Evolutionary conservation across 352 stramenopile genomes (phyloP), one percentile per base, ranked within the genome.

Genomic region (Blastocystis sp.): DNA sequence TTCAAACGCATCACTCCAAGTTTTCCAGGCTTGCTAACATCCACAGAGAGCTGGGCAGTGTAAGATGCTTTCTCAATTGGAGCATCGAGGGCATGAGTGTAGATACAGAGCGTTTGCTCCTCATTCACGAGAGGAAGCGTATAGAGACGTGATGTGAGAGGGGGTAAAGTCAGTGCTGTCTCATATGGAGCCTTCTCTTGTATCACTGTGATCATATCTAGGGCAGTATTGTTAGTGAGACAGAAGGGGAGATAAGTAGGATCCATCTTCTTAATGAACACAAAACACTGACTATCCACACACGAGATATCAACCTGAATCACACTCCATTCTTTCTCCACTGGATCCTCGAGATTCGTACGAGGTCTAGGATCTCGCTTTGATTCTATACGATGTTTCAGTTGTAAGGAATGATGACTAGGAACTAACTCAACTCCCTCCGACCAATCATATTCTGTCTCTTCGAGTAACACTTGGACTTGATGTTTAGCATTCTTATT

Each of bases 201-300:
- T 24, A 30, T 13, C 17, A 84, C 17, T 11, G 73, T 84, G 1
- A 84, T 24, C 17, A 58, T 44, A 42, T 84, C 73, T 13, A 84
- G 15, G 6, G 48, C 73, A 6, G 73, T 84, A 35, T 84, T 84
- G 33, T 84, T 84, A 13, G 48, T 66, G 11, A 84, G 48, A 69
- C 73, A 84, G 73, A 84, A 84, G 15, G 73, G 73, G 17, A 84
- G 51, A 44, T 84, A 84, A 13, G 51, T 84, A 13, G 54, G 17
- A 64, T 84, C 73, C 73, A 84, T 84, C n/a, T 84, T 84, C 73
- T 84, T 84, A 5, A 84, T 35, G 33, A 84, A 84, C 51, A 84
- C 73, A 42, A 68, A 84, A 42, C 73, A 84, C 51, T 84, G 73
- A 53, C 44, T 40, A 1, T 84, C 27, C n/a, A 84, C 40, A 53